Evolutionary conservation across 768 basidiomycete species (phyloP).

Genomic region (Naganishia antarctica): DNA sequence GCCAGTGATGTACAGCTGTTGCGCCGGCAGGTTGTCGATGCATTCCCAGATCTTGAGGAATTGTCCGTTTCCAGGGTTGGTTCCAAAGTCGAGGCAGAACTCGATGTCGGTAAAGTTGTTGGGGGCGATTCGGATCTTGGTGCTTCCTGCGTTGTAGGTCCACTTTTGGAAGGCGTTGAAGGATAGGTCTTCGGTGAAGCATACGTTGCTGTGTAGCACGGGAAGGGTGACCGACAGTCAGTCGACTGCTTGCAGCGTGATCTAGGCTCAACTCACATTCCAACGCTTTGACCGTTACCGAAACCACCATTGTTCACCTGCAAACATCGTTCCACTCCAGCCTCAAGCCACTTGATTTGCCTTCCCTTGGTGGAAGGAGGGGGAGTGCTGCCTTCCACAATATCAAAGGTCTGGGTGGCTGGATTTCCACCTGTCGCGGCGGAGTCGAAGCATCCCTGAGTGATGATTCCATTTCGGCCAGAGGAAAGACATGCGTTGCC

Average conservation of each 20-base stretch:
- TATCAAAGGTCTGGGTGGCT: neutral
- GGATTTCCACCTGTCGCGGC: constrained; percentile 4
- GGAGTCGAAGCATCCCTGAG: constrained; percentile 6
- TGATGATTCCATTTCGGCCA: neutral
- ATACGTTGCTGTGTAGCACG: neutral
- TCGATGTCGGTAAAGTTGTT: constrained; percentile 13
- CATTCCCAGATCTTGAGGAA: constrained; percentile 14
- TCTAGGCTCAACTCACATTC: constrained; percentile 3
- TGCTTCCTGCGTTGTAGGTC: constrained; percentile 12
- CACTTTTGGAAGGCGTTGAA: constrained; percentile 1
- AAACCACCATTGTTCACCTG: constrained; percentile 15
- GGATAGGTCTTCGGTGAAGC: neutral
- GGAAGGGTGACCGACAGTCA: too few species aligned
- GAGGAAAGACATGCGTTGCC: neutral
- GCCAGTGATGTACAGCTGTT: neutral
- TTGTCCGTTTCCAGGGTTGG: constrained; percentile 15
- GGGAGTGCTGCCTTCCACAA: neutral
- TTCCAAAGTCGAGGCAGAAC: constrained; percentile 11
- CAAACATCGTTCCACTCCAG: constrained; percentile 14
- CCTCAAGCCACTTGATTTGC: constrained; percentile 11
- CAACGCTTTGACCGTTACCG: constrained; percentile 8
- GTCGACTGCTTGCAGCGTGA: too few species aligned
- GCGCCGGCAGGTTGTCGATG: neutral
- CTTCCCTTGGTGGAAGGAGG: neutral
- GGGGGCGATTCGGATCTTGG: constrained; percentile 11